These are phyloP conservation scores for Eragrostis tef DNA, from an alignment of 202 grass and related monocot species.

Conservation along the genomic window DNA sequence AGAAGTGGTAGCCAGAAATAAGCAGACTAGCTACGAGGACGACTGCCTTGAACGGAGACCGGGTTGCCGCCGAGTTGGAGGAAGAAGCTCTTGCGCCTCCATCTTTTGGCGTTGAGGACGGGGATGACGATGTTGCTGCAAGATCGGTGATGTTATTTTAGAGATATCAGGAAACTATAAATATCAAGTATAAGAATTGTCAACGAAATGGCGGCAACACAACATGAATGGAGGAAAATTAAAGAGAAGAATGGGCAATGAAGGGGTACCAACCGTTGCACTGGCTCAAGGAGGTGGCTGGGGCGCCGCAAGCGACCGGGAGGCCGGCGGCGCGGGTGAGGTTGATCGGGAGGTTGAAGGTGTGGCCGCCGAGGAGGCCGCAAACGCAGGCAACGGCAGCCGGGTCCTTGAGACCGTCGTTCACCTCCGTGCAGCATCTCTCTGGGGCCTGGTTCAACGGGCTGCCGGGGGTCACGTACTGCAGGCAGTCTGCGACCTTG, in stretches of 20 bases:
- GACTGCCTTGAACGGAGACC: not conserved
- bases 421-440: slow-evolving; percentile 7
- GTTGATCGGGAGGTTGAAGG: not conserved
- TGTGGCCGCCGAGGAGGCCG: not conserved
- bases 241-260: not conserved
- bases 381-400: slow-evolving; percentile 7
- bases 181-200: too few relatives aligned
- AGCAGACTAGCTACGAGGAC: not conserved
- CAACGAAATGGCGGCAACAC: not conserved
- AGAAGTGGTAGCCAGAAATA: slow-evolving; percentile 4
- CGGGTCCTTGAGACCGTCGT: not conserved
- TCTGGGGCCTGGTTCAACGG: not conserved
- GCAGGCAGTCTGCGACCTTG: slow-evolving; percentile 8
- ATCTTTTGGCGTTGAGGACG: not conserved
- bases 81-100: not conserved
- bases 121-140: not conserved
- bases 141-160: not conserved
- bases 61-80: not conserved
- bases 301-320: not conserved
- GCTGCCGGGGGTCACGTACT: slow-evolving; percentile 10
- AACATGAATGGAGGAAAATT: too few relatives aligned
- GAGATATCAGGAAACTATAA: not conserved
- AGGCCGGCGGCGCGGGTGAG: slow-evolving; percentile 5
- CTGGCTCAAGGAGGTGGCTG: not conserved
- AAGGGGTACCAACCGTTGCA: not conserved